Evolutionary conservation across 805 yeast genomes (phyloP).

Genomic region (Trichomonascus vanleenenianus): DNA sequence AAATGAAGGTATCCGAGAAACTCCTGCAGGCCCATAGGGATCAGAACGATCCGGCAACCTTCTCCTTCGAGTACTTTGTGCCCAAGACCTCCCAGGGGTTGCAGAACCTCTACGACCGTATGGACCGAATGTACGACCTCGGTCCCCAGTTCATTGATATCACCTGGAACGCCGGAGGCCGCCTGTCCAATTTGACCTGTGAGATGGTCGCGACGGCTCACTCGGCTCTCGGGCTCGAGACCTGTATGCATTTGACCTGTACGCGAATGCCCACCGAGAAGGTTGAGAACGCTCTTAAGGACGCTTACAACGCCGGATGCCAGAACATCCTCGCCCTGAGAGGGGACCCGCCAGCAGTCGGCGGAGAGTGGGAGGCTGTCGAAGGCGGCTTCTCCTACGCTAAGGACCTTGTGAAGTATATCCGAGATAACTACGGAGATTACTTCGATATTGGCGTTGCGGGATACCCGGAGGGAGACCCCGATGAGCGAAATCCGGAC

Average conservation of each 20-base stretch:
- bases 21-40: slow-evolving; percentile 33
- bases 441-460: slow-evolving; percentile 95
- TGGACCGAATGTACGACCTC: slow-evolving; percentile 93
- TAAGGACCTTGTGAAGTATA: slow-evolving; percentile 73
- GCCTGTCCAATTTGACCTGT: slow-evolving; percentile 71
- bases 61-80: slow-evolving; percentile 93
- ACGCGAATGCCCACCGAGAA: slow-evolving; percentile 81
- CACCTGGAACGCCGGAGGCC: slow-evolving; percentile 98
- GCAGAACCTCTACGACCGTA: slow-evolving; percentile 89
- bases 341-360: slow-evolving; percentile 81
- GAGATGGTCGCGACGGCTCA: slow-evolving; percentile 91
- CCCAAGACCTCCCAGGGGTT: slow-evolving; percentile 98
- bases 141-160: slow-evolving; percentile 90
- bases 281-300: slow-evolving; percentile 76
- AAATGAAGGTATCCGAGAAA: slow-evolving; percentile 42
- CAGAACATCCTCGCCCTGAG: slow-evolving; percentile 90
- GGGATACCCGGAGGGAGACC: slow-evolving; percentile 96
- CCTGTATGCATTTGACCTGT: slow-evolving; percentile 97
- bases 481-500: slow-evolving; percentile 63
- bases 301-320: slow-evolving; percentile 87
- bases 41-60: slow-evolving; percentile 47
- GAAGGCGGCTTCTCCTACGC: slow-evolving; percentile 87
- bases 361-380: slow-evolving; percentile 29
- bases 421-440: slow-evolving; percentile 69
- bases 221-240: slow-evolving; percentile 82